Base-by-base conservation (phyloP, 257 asterid genomes). In the Nyctanthes arbortristis region DNA sequence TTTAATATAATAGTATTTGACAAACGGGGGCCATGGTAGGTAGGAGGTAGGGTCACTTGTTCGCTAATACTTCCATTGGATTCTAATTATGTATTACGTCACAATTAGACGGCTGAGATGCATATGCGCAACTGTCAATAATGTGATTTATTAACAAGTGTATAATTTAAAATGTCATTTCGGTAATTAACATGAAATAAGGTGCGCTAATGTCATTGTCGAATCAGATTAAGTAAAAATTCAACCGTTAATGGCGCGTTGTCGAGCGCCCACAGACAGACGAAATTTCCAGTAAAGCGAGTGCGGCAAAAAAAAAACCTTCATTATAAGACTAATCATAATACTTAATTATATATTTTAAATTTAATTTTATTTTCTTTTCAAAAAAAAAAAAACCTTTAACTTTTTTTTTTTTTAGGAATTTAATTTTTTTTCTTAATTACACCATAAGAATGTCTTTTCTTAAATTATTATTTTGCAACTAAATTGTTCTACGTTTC, bases 311-410 rank as follows among this genome's bases (percentile, higher is more conserved):
- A 67, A 60, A 31, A n/a, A 72, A 67, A 60, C 27, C 79, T 56
- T 69, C 65, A 61, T 82, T 65, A 84, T 70, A 74, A 73, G 73
- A 52, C 78, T 62, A 81, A 84, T 79, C 88, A 81, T 75, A 64
- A 68, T 61, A 71, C 75, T 69, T 71, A 30, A 35, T 71, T 71
- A 24, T 60, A 27, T 64, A 30, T 32, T 69, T 43, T 4, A 0
- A 34, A 28, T 29, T 59, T 22, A n/a, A n/a, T n/a, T n/a, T n/a
- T n/a, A n/a, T n/a, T n/a, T n/a, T n/a, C n/a, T n/a, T n/a, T n/a
- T n/a, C n/a, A n/a, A n/a, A n/a, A n/a, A n/a, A n/a, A 68, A n/a
- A n/a, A n/a, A n/a, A n/a, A n/a, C 58, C 68, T 73, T 69, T 71
- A 30, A 7, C 7, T 18, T 49, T 45, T 5, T n/a, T n/a, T n/a